Evolutionary conservation across 306 rosid species (phyloP), one percentile per base, ranked within the genome.

Genomic region (Alnus rubra): DNA sequence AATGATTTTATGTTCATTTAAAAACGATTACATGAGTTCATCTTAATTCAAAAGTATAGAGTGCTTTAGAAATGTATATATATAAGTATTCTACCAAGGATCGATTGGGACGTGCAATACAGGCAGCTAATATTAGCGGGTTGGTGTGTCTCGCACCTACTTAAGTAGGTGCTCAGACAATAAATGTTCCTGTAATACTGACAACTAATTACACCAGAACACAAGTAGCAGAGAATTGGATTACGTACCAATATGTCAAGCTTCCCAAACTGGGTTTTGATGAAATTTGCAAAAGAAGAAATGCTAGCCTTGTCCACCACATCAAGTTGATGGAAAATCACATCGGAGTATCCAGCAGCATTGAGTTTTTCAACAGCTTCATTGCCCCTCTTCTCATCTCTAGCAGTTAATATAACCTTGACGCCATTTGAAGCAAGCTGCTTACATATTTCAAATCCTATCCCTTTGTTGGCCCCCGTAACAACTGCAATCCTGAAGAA

Each of bases 401-500:
- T 28, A 1, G 74, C 74, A 4, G 74, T 48, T 14, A 71, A 5
- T 50, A 70, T 31, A 39, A 70, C 74, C 37, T 0, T 5, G 39
- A 71, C 5, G 18, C 58, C 74, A 48, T 71, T 71, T 45, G 44
- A 71, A 45, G 74, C 74, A 14, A 48, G 5, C 39, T 71, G 58
- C 28, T 71, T 49, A 6, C 11, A 48, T 71, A 71, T 71, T 55
- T 15, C 74, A 14, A 23, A 71, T 49, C 74, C 58, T 7, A 71
- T 71, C 39, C 84, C 84, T 6, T 75, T 75, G 62, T 75, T 80
- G 12, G 74, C 79, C 69, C 84, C 84, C 2, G 80, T 68, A 2
- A 67, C 84, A 12, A 74, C 84, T 11, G 83, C 81, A 44, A 65
- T 65, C 14, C 71, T 65, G 19, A 12, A 2, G 71, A 23, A 16